Conservation (phyloP, 108 stramenopile species). For the Poteriospumella lacustris region DNA sequence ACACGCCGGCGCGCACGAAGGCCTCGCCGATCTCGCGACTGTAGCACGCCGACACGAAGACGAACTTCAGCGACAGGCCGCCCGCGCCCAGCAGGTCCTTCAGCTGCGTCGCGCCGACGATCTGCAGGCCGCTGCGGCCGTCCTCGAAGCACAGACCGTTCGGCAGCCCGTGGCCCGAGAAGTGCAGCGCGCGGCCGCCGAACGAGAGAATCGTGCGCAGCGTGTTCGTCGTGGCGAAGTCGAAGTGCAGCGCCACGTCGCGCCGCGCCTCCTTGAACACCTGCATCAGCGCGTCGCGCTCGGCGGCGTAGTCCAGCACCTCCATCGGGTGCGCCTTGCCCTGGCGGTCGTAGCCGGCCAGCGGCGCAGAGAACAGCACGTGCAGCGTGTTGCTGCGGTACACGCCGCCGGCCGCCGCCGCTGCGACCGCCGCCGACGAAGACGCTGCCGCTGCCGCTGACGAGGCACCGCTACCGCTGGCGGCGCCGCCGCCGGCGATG, state of each 20-base stretch:
- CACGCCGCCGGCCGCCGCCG: neutral
- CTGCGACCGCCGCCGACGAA: neutral
- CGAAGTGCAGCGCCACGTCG: slow-evolving; percentile 68
- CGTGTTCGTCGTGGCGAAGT: slow-evolving; percentile 65
- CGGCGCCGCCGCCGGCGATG: neutral
- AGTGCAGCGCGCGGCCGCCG: slow-evolving; percentile 67
- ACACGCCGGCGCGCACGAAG: slow-evolving; percentile 79
- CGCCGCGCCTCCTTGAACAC: slow-evolving; percentile 69
- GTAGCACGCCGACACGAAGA: slow-evolving; percentile 87
- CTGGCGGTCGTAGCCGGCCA: slow-evolving; percentile 60
- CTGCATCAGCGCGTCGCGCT: slow-evolving; percentile 66
- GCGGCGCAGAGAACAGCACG: slow-evolving; percentile 70
- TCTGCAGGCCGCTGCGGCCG: slow-evolving; percentile 68
- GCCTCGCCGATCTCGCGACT: slow-evolving; percentile 72
- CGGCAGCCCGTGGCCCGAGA: slow-evolving; percentile 73
- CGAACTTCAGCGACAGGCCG: slow-evolving; percentile 67
- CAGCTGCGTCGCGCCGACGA: slow-evolving; percentile 60
- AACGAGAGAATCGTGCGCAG: slow-evolving; percentile 61
- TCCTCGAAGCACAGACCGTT: slow-evolving; percentile 69
- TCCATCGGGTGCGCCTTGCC: slow-evolving; percentile 62
- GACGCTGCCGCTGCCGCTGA: neutral
- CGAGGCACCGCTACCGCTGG: neutral
- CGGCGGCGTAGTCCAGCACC: slow-evolving; percentile 67
- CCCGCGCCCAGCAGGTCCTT: slow-evolving; percentile 52
- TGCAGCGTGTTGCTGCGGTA: slow-evolving; percentile 51